phyloP scores from a whole-genome alignment of 2,329 filamentous ascomycete genomes.

The Aspergillus chevalieri region DNA sequence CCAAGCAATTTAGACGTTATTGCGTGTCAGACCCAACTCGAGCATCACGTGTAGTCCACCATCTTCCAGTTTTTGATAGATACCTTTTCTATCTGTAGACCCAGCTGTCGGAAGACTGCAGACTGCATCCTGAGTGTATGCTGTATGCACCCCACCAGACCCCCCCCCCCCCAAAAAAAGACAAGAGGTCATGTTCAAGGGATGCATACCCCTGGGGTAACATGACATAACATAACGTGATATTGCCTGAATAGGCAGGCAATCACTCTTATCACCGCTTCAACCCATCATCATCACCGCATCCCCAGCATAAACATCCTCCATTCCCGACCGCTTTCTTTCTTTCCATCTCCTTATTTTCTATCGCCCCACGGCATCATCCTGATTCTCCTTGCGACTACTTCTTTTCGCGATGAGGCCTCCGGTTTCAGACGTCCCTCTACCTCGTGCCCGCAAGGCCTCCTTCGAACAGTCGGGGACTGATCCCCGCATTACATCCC shows the following conservation, averaged over 20 bases:
- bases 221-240: conserved; percentile 8
- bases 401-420: conserved; percentile 31
- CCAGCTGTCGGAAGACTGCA: too few relatives aligned
- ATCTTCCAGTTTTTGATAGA: too few relatives aligned
- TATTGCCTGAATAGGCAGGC: not conserved
- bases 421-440: conserved; percentile 27
- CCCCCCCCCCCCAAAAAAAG: too few relatives aligned
- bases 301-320: conserved; percentile 1
- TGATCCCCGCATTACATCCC: conserved; percentile 36
- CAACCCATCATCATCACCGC: conserved; percentile 2
- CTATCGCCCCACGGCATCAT: not conserved
- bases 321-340: not conserved
- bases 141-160: too few relatives aligned
- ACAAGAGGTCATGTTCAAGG: too few relatives aligned
- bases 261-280: not conserved
- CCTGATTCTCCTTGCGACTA: not conserved
- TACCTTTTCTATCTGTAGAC: too few relatives aligned
- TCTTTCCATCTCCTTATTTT: not conserved
- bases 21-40: too few relatives aligned
- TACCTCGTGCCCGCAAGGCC: conserved; percentile 30
- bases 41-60: too few relatives aligned
- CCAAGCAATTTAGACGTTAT: too few relatives aligned
- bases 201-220: not conserved
- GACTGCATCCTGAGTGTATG: too few relatives aligned
- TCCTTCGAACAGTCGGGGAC: conserved; percentile 29